phyloP scores from a whole-genome alignment of 352 stramenopile species.

The Blastocystis sp. region DNA sequence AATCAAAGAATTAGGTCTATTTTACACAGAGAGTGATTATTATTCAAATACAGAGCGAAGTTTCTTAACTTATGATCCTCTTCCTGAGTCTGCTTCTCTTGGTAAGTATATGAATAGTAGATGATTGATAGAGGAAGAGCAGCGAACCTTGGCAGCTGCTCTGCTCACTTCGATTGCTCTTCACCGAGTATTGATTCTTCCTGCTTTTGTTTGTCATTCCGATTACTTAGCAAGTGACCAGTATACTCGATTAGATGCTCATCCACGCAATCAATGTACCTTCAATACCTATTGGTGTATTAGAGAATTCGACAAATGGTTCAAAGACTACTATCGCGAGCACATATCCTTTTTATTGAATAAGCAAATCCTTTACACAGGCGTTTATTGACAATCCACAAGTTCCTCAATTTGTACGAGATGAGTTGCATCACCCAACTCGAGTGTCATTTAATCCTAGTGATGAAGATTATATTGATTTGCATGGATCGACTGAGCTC shows the following conservation, averaged over 20 bases:
- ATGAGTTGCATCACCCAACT: background rate
- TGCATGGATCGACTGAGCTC: background rate
- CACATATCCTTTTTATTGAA: constrained; percentile 42
- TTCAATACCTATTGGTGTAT: constrained; percentile 62
- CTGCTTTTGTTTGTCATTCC: constrained; percentile 5
- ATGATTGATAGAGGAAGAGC: constrained; percentile 13
- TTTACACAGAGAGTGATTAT: background rate
- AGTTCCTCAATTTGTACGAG: background rate
- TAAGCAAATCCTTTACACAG: background rate
- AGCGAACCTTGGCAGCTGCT: background rate
- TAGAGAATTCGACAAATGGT: constrained; percentile 2
- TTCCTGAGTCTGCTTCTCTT: background rate
- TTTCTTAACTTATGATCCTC: constrained; percentile 32
- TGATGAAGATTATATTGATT: background rate
- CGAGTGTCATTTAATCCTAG: background rate
- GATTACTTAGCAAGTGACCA: background rate
- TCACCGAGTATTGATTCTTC: constrained; percentile 56
- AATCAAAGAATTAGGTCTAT: constrained; percentile 54
- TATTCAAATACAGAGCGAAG: background rate
- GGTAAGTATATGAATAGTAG: background rate
- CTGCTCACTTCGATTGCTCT: background rate
- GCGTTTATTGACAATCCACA: background rate
- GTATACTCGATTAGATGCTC: background rate
- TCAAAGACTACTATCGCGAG: constrained; percentile 22
- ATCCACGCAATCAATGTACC: constrained; percentile 19